These are phyloP conservation scores for Grosmannia serpens DNA, from an alignment of 2,329 filamentous ascomycete species.

Conservation along the genomic window DNA sequence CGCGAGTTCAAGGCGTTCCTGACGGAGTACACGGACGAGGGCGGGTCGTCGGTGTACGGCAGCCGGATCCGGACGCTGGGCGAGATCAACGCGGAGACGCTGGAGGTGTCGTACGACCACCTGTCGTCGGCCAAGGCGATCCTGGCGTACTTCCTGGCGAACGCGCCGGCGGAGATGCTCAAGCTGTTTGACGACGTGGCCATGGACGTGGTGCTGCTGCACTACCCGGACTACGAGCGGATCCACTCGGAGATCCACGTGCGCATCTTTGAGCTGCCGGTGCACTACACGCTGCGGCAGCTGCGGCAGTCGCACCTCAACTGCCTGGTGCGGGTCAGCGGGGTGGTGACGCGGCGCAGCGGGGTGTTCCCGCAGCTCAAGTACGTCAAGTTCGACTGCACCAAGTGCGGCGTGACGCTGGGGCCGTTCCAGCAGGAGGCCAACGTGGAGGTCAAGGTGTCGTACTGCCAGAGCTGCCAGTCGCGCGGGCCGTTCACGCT, in stretches of 20 bases:
- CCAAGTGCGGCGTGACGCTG: conserved; percentile 81
- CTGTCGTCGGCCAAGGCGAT: conserved; percentile 84
- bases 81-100: conserved; percentile 89
- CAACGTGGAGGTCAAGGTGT: conserved; percentile 90
- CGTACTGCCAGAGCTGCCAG: conserved; percentile 93
- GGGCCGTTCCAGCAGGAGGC: conserved; percentile 97
- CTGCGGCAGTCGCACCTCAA: conserved; percentile 92
- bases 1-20: conserved; percentile 96
- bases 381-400: conserved; percentile 96
- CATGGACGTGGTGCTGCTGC: conserved; percentile 88
- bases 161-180: conserved; percentile 87
- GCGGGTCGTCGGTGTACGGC: conserved; percentile 86
- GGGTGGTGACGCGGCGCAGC: conserved; percentile 85
- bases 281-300: conserved; percentile 90
- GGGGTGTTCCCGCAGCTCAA: conserved; percentile 97
- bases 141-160: conserved; percentile 89
- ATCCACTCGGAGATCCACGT: conserved; percentile 98
- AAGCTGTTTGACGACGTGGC: conserved; percentile 95
- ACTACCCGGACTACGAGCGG: conserved; percentile 94
- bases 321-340: conserved; percentile 85
- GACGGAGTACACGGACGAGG: conserved; percentile 87
- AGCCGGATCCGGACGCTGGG: conserved; percentile 90
- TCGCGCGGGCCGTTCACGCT: conserved; percentile 88
- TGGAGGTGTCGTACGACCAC: conserved; percentile 94
- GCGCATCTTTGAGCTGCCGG: conserved; percentile 86